Conservation (phyloP, 768 basidiomycete genomes). For the Peribolospora kevripleyi region DNA sequence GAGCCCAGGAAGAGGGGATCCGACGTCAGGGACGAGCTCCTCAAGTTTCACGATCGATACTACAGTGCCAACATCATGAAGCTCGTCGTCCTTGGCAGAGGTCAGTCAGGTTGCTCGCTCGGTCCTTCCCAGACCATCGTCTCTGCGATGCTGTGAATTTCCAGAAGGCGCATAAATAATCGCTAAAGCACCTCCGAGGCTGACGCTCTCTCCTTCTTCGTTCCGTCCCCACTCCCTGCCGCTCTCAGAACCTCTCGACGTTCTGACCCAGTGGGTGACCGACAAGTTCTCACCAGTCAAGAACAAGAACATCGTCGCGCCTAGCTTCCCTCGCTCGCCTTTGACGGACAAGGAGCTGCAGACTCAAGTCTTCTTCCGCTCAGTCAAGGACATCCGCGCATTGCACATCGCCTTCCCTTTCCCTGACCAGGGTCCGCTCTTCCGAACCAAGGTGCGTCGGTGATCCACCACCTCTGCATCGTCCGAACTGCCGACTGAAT, state of each 20-base stretch:
- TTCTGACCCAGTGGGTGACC: conserved; percentile 11
- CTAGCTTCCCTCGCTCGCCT: conserved; percentile 12
- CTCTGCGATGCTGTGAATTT: no score
- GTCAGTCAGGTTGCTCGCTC: conserved; percentile 3
- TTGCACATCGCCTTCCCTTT: conserved; percentile 24
- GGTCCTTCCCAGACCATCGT: background rate
- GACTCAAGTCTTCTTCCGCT: conserved; percentile 18
- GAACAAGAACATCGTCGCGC: conserved; percentile 12
- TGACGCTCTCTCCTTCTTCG: background rate
- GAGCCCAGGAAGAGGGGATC: conserved; percentile 18
- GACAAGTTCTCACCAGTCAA: conserved; percentile 14
- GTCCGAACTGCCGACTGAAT: conserved; percentile 7
- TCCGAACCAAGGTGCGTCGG: conserved; percentile 30
- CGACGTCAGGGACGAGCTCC: conserved; percentile 22
- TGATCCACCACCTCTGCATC: conserved; percentile 46
- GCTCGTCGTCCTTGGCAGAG: conserved; percentile 22
- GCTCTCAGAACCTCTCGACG: conserved; percentile 14
- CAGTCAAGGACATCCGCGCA: conserved; percentile 21
- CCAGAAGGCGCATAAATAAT: background rate
- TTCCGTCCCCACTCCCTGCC: background rate
- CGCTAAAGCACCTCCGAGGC: background rate
- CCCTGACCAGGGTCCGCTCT: conserved; percentile 19
- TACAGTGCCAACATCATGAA: conserved; percentile 25
- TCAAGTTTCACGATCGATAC: conserved; percentile 23
- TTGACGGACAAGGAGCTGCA: conserved; percentile 9